Conservation (phyloP, 805 yeast genomes). For the Nakazawaea ishiwadae region DNA sequence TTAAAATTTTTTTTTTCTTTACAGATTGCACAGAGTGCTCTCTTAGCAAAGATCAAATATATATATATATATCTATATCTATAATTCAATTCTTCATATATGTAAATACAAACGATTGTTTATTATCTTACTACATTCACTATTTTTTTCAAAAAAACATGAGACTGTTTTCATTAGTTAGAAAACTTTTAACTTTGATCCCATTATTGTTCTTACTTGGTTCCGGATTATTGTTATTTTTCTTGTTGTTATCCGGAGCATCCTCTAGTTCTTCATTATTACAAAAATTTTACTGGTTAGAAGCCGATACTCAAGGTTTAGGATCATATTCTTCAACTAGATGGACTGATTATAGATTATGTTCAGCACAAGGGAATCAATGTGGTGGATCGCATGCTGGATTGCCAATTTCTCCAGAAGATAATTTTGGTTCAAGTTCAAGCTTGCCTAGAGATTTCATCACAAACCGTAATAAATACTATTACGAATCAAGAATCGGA, state of each 20-base stretch:
- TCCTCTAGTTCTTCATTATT: conserved; percentile 45
- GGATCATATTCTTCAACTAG: conserved; percentile 46
- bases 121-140: no score
- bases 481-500: conserved; percentile 60
- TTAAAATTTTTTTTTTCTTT: no score
- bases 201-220: conserved; percentile 11
- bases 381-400: conserved; percentile 64
- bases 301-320: conserved; percentile 64
- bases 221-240: conserved; percentile 32
- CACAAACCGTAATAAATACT: conserved; percentile 50
- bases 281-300: conserved; percentile 71
- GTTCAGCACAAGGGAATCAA: conserved; percentile 38
- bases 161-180: conserved; percentile 7
- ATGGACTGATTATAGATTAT: conserved; percentile 79
- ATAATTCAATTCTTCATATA: no score
- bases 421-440: conserved; percentile 55
- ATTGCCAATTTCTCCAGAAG: conserved; percentile 78
- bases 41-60: no score
- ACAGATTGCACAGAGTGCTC: no score
- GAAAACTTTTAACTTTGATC: conserved; percentile 7
- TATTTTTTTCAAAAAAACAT: no score
- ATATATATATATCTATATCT: no score
- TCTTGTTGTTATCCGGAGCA: conserved; percentile 65
- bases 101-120: no score
- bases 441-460: conserved; percentile 52